Conservation (phyloP, 2,329 filamentous ascomycete species). For the Lasiodiplodia sp. region DNA sequence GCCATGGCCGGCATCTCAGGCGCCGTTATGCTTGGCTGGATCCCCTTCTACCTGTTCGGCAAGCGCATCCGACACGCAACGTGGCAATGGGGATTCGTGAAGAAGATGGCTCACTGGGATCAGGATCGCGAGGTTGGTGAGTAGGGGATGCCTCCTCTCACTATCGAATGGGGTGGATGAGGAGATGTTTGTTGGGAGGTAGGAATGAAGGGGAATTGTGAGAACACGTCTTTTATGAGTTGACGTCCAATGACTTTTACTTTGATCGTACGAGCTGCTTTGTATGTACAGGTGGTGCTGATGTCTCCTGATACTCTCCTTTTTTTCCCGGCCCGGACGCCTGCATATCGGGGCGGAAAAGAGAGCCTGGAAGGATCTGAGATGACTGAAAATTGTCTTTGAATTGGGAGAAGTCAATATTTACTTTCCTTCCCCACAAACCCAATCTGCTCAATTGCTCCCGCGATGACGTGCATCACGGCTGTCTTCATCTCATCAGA, state of each 20-base stretch:
- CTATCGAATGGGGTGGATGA: not conserved
- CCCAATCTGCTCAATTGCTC: not conserved
- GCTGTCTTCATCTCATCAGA: not conserved
- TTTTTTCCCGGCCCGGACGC: not conserved
- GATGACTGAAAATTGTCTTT: not conserved
- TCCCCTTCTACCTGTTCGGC: conserved; percentile 63
- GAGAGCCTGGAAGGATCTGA: not conserved
- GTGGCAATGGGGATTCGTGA: conserved; percentile 57
- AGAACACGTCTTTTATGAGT: not conserved
- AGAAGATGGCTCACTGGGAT: conserved; percentile 57
- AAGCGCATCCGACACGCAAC: conserved; percentile 56
- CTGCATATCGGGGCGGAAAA: not conserved
- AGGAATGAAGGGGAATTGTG: not conserved
- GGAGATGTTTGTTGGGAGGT: not conserved
- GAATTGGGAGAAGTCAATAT: not conserved
- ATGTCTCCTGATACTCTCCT: conserved; percentile 6
- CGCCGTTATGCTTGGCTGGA: conserved; percentile 55
- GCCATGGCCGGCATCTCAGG: conserved; percentile 65
- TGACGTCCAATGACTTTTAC: not conserved
- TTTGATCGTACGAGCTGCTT: not conserved
- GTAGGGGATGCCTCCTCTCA: conserved; percentile 39
- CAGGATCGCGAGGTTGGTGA: conserved; percentile 64
- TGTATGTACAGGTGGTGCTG: conserved; percentile 6
- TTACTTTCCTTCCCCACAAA: not conserved
- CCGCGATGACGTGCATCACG: not conserved